These are phyloP conservation scores for Ceratocystis colombiana DNA, from an alignment of 2,329 filamentous ascomycete species.

Conservation along the genomic window DNA sequence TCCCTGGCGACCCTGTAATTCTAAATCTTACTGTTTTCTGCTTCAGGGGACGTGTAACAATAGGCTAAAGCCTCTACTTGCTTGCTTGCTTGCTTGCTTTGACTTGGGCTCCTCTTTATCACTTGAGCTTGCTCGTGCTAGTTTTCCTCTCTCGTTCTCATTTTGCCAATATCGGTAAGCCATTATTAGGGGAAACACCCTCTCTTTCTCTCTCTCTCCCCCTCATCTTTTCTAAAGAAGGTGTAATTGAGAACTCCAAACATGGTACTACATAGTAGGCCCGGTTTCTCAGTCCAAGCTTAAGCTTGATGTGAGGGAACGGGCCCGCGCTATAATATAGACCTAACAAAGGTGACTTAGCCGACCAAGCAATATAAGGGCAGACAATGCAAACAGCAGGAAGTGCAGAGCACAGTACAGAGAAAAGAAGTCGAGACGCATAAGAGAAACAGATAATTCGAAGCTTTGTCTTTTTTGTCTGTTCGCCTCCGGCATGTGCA, in stretches of 20 bases:
- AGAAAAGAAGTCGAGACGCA: not conserved
- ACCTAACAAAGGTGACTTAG: not conserved
- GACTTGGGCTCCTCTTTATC: too few relatives aligned
- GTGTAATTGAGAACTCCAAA: not conserved
- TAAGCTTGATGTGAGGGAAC: constrained; percentile 14
- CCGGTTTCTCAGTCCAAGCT: constrained; percentile 12
- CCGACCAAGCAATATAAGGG: not conserved
- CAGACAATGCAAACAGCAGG: not conserved
- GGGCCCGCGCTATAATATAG: constrained; percentile 5
- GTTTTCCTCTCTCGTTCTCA: too few relatives aligned
- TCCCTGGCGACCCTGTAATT: too few relatives aligned
- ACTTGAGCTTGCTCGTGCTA: too few relatives aligned
- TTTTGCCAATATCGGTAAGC: too few relatives aligned
- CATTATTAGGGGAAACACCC: too few relatives aligned
- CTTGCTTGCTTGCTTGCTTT: too few relatives aligned
- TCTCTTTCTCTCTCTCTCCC: too few relatives aligned
- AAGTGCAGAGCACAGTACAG: not conserved
- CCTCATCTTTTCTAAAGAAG: not conserved
- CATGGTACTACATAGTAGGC: constrained; percentile 11
- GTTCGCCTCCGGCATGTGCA: not conserved
- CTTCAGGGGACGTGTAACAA: too few relatives aligned
- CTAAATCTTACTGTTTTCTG: too few relatives aligned
- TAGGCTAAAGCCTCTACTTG: too few relatives aligned
- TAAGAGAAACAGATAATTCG: not conserved
- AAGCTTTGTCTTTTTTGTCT: not conserved